Conservation (phyloP, 192 early-diverging fungal species). For the Geosiphon pyriformis region DNA sequence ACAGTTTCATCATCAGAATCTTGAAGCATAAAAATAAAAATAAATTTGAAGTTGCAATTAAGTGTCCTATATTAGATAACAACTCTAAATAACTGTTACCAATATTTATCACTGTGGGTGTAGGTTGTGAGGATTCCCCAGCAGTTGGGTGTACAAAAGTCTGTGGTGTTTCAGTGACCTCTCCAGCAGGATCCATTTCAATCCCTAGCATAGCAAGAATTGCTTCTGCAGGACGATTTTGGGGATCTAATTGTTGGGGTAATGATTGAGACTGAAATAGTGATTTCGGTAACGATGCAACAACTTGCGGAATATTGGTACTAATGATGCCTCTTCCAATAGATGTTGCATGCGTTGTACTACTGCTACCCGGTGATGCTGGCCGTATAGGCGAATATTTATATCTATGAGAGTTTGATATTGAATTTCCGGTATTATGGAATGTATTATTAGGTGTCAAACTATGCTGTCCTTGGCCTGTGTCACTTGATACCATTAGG, state of each 20-base stretch:
- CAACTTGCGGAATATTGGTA: neutral
- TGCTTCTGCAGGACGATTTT: neutral
- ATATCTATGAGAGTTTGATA: neutral
- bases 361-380: neutral
- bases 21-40: neutral
- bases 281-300: too few relatives aligned
- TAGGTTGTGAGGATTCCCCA: too few relatives aligned
- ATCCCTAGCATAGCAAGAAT: neutral
- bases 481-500: too few relatives aligned
- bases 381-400: too few relatives aligned
- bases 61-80: neutral
- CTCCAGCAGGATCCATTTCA: neutral
- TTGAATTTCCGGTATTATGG: neutral
- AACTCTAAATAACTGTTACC: too few relatives aligned
- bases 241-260: slow-evolving; percentile 1
- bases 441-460: neutral
- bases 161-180: neutral
- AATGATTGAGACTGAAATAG: too few relatives aligned
- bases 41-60: neutral
- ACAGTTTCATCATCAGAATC: neutral
- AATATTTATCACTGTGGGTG: neutral
- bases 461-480: neutral
- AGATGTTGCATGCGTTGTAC: too few relatives aligned
- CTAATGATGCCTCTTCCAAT: neutral
- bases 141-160: too few relatives aligned